Evolutionary conservation across 108 stramenopile species (phyloP).

Genomic region (Stephanodiscus triporus): DNA sequence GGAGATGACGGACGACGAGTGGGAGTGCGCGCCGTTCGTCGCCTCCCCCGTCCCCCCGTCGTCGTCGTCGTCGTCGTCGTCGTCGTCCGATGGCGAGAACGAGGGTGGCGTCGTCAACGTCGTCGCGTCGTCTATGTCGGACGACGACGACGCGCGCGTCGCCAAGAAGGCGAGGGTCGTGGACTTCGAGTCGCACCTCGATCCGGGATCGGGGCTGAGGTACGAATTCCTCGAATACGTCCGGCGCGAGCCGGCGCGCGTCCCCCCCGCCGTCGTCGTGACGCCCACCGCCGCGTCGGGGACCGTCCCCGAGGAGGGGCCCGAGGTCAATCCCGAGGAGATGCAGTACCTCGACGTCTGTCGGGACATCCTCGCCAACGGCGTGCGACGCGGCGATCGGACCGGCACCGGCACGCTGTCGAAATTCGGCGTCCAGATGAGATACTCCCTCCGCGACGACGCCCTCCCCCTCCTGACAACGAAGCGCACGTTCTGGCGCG

Average conservation of each 20-base stretch:
- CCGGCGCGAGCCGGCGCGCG: slow-evolving; percentile 8
- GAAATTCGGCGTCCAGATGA: slow-evolving; percentile 98
- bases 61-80: slow-evolving; percentile 24
- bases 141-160: background rate
- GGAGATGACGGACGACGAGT: slow-evolving; percentile 51
- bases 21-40: slow-evolving; percentile 55
- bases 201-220: slow-evolving; percentile 57
- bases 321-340: slow-evolving; percentile 86
- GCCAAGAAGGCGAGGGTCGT: slow-evolving; percentile 39
- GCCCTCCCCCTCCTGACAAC: slow-evolving; percentile 96
- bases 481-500: slow-evolving; percentile 99
- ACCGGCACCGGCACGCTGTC: slow-evolving; percentile 99
- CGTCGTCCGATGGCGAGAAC: slow-evolving; percentile 19
- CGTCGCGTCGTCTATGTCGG: too few species aligned
- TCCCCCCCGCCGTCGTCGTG: background rate
- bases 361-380: slow-evolving; percentile 93
- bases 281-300: slow-evolving; percentile 9
- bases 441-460: slow-evolving; percentile 90
- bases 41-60: too few species aligned
- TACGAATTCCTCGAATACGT: slow-evolving; percentile 72
- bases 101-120: slow-evolving; percentile 2
- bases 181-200: slow-evolving; percentile 42
- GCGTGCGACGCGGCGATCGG: slow-evolving; percentile 93
- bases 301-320: slow-evolving; percentile 36
- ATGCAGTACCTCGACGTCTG: slow-evolving; percentile 94